phyloP scores from a whole-genome alignment of 306 rosid genomes.

The Acacia melanoxylon region DNA sequence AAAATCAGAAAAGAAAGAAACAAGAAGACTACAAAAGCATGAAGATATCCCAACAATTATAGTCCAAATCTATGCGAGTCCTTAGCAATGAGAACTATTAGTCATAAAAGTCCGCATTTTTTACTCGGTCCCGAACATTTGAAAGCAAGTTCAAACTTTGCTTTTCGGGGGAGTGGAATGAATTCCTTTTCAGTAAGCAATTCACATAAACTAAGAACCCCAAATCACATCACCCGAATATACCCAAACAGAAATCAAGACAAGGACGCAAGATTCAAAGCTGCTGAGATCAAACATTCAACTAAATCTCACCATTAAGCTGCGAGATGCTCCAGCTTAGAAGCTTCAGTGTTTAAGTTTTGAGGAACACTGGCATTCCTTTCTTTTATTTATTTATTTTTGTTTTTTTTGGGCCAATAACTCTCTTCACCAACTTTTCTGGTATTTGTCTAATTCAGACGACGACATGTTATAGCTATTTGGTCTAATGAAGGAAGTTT shows the following conservation, averaged over 20 bases:
- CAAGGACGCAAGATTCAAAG: conserved; percentile 3
- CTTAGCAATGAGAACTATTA: neutral
- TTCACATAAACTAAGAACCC: neutral
- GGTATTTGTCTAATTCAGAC: neutral
- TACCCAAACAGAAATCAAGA: neutral
- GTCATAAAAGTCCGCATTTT: conserved; percentile 9
- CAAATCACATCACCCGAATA: neutral
- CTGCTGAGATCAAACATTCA: neutral
- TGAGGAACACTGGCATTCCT: neutral
- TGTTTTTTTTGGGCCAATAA: neutral
- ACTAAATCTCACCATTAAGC: conserved; percentile 30
- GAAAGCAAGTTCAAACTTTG: neutral
- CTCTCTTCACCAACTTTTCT: neutral
- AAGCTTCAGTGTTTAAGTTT: neutral
- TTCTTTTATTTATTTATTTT: neutral
- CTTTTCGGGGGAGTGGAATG: neutral
- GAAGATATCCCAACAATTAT: neutral
- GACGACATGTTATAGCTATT: neutral
- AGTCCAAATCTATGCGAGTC: conserved; percentile 9
- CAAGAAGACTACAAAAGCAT: neutral
- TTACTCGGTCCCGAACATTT: neutral
- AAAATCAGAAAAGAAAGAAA: neutral
- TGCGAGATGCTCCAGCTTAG: conserved; percentile 7
- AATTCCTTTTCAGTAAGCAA: neutral
- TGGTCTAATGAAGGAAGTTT: no score